Evolutionary conservation across 345 rosid genomes (phyloP).

Genomic region (Gossypium arboreum): DNA sequence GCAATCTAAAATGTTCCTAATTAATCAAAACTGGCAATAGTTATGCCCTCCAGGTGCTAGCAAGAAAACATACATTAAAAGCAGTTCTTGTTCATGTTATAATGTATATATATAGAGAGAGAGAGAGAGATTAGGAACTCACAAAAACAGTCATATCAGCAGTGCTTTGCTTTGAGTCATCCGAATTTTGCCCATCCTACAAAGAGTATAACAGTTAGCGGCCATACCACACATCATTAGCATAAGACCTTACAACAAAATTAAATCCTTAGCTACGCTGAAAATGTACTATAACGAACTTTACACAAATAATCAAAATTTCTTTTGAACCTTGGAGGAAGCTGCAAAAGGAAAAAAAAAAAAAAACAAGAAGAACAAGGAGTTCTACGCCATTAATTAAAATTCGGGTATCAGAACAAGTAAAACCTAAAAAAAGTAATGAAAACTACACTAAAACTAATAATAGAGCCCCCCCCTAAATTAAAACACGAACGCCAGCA

Average conservation of each 20-base stretch:
- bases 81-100: not conserved
- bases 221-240: not conserved
- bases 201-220: not conserved
- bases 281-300: not conserved
- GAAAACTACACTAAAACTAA: not conserved
- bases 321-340: not conserved
- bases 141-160: slow-evolving; percentile 67
- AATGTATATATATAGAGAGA: not conserved
- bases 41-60: not conserved
- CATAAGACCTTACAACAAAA: not conserved
- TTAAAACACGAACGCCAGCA: not conserved
- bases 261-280: not conserved
- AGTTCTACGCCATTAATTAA: not conserved
- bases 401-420: not conserved
- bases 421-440: not conserved
- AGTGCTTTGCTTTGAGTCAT: slow-evolving; percentile 63
- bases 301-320: not conserved
- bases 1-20: not conserved
- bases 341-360: not conserved
- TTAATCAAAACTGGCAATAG: not conserved
- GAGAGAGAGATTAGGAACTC: slow-evolving; percentile 25
- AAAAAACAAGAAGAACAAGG: not conserved
- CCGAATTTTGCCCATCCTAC: slow-evolving; percentile 79
- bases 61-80: not conserved
- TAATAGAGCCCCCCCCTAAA: not conserved